Evolutionary conservation across 306 rosid genomes (phyloP).

Genomic region (Dalbergia cultrata): DNA sequence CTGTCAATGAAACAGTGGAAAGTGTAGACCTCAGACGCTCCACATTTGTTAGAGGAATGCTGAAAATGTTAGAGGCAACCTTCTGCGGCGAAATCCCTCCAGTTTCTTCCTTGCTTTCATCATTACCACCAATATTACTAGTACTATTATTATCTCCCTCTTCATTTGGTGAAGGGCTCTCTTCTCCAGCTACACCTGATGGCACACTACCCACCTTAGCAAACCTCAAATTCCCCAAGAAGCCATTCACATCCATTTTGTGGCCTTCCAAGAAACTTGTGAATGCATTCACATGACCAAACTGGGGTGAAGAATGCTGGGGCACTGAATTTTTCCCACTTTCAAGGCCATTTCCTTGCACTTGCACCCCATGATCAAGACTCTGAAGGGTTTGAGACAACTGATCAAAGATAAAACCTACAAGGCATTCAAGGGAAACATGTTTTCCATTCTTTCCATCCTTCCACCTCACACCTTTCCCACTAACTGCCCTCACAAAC

Average conservation of each 20-base stretch:
- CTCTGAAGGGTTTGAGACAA: conserved; percentile 70
- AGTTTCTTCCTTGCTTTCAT: conserved; percentile 65
- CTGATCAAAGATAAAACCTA: conserved; percentile 83
- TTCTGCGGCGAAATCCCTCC: conserved; percentile 82
- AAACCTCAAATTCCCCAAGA: conserved; percentile 88
- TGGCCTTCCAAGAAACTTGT: conserved; percentile 73
- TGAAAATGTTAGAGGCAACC: conserved; percentile 79
- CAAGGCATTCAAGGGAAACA: conserved; percentile 71
- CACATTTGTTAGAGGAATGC: conserved; percentile 94
- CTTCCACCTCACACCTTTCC: conserved; percentile 52
- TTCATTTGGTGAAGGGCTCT: conserved; percentile 66
- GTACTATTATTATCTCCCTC: conserved; percentile 58
- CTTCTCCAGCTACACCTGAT: conserved; percentile 76
- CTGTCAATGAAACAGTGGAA: conserved; percentile 87
- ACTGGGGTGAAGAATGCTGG: conserved; percentile 43
- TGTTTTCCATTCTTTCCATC: conserved; percentile 72
- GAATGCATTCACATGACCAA: conserved; percentile 69
- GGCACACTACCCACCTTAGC: conserved; percentile 95
- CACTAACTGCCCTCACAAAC: conserved; percentile 40
- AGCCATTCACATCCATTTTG: conserved; percentile 74
- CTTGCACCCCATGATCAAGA: conserved; percentile 59
- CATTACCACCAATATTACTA: conserved; percentile 52
- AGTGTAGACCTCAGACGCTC: conserved; percentile 94
- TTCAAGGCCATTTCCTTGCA: conserved; percentile 49
- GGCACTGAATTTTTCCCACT: conserved; percentile 48